These are phyloP conservation scores for Syncephalastrum sp. DNA, from an alignment of 371 early-diverging fungal genomes.

Conservation along the genomic window DNA sequence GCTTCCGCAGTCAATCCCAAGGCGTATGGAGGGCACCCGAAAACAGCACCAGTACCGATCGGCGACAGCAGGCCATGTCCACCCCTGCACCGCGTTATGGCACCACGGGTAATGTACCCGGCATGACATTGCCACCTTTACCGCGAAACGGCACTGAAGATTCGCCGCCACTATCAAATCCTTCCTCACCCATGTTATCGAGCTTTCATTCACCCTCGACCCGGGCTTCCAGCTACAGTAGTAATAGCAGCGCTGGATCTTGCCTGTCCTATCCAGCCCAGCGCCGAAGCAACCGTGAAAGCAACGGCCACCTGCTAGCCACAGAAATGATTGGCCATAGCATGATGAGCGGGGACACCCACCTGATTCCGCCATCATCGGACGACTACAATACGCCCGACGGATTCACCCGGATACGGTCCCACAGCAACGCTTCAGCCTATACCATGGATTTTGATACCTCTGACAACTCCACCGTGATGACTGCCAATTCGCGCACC, in stretches of 20 bases:
- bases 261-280: not conserved
- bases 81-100: no score
- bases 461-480: constrained; percentile 12
- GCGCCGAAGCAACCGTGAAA: not conserved
- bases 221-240: constrained; percentile 8
- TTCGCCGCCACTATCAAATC: constrained; percentile 50
- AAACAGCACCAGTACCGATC: no score
- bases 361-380: not conserved
- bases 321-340: constrained; percentile 10
- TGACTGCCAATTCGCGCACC: constrained; percentile 22
- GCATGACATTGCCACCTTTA: constrained; percentile 49
- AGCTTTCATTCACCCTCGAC: constrained; percentile 11
- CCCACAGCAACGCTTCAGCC: constrained; percentile 53
- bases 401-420: constrained; percentile 39
- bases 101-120: constrained; percentile 8
- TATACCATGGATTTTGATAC: constrained; percentile 1
- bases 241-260: constrained; percentile 10
- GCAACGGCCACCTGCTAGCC: constrained; percentile 27
- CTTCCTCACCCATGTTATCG: constrained; percentile 40
- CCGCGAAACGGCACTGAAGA: constrained; percentile 37
- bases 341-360: constrained; percentile 7
- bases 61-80: no score
- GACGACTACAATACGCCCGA: not conserved
- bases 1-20: constrained; percentile 10
- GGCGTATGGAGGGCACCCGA: not conserved